phyloP scores from a whole-genome alignment of 2,329 filamentous ascomycete genomes.

The Alternaria solani region DNA sequence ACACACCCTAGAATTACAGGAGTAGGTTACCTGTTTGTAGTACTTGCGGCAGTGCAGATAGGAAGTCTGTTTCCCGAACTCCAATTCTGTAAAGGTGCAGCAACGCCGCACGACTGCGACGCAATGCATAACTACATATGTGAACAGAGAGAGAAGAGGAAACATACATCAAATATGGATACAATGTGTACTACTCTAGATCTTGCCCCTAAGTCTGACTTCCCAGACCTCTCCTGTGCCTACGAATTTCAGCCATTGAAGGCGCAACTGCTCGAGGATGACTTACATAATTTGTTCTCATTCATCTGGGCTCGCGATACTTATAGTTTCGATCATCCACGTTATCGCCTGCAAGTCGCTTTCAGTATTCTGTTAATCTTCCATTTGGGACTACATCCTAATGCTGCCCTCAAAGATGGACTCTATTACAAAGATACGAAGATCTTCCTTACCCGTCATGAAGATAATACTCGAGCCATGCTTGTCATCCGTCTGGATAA shows the following conservation, averaged over 20 bases:
- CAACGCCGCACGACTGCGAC: background rate
- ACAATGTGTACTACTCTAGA: background rate
- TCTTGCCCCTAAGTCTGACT: background rate
- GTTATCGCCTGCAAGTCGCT: conserved; percentile 3
- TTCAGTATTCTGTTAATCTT: conserved; percentile 6
- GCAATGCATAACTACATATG: background rate
- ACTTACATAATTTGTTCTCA: background rate
- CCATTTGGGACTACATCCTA: conserved; percentile 1
- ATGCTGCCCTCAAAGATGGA: conserved; percentile 1
- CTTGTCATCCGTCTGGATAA: background rate
- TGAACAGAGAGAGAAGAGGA: background rate
- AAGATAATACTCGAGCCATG: background rate
- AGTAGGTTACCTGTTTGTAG: background rate
- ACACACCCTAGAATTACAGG: background rate
- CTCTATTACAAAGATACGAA: background rate
- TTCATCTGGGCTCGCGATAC: conserved; percentile 7
- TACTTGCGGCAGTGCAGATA: background rate
- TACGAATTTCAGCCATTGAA: conserved; percentile 7
- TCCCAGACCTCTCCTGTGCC: background rate
- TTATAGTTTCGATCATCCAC: background rate
- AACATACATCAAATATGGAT: background rate
- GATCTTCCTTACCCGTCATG: background rate
- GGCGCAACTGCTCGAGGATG: background rate
- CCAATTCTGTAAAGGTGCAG: background rate
- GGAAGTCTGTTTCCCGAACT: background rate